Base-by-base conservation (phyloP, 352 stramenopile species). In the Phytopythium oedochilum region DNA sequence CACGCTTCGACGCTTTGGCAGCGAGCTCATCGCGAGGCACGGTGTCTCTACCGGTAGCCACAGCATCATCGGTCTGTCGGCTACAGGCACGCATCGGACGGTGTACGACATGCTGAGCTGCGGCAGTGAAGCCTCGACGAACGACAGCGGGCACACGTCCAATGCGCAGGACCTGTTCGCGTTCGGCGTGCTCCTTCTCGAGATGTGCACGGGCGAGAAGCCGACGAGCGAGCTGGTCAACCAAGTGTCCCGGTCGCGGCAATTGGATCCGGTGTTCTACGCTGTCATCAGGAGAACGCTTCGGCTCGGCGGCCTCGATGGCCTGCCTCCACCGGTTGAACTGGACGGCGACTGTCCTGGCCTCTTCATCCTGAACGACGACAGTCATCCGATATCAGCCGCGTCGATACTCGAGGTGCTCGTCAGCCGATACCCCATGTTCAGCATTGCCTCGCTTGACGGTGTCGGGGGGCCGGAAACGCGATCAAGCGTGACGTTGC, bases 141-240 rank as follows among this genome's bases (percentile, higher is more conserved):
- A 49, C 28, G 3, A 5, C 14, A 35, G 53, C 6, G 29, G 34
- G 11, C 53, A 61, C 2, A 62, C 63, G 7, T 61, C 53, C 1
- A 49, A 61, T 57, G 34, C 52, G 44, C 53, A 68, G 36, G 77
- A 92, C 48, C 51, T 92, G 20, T 89, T 79, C 48, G 73, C 77
- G 14, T 89, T 92, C 47, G 82, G 79, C 3, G 63, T 90, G 26
- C 63, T 92, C 29, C 53, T 90, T 0, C 66, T 89, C 18, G 82
- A 92, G 60, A 86, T 92, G 75, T 86, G 75, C 34, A 66, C 67
- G 7, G 28, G 58, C 10, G 66, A 81, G 20, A 80, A 83, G 8
- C 82, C 82, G n/a, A 84, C 57, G 11, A 58, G 51, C 25, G 82
- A 89, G 39, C 45, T 82, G 1, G 73, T 75, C 49, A 87, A 88